Conservation (phyloP, 495 filamentous ascomycete species). For the Tuber umbilicatum region DNA sequence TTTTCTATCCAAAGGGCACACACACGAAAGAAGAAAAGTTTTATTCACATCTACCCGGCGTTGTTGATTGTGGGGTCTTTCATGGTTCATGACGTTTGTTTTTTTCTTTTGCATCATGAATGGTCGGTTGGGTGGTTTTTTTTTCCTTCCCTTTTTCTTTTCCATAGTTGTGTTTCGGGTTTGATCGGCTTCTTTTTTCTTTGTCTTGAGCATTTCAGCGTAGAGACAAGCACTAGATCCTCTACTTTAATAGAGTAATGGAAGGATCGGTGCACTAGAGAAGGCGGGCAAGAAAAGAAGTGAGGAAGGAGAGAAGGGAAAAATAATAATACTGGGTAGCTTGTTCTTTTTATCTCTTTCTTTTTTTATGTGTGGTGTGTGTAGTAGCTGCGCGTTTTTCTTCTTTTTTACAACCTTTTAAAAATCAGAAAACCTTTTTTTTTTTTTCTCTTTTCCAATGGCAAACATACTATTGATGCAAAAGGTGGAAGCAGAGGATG, state of each 20-base stretch:
- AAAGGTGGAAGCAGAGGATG: slow-evolving; percentile 2
- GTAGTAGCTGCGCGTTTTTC: slow-evolving; percentile 17
- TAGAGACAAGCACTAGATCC: slow-evolving; percentile 1
- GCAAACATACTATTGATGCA: neutral
- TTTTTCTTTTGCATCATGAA: slow-evolving; percentile 17
- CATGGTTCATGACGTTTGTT: slow-evolving; percentile 30
- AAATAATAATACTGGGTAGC: slow-evolving; percentile 23
- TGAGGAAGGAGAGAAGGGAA: slow-evolving; percentile 12
- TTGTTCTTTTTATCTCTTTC: slow-evolving; percentile 26
- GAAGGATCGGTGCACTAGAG: neutral
- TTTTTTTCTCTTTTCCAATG: neutral
- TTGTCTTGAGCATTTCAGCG: slow-evolving; percentile 4
- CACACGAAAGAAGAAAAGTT: slow-evolving; percentile 28
- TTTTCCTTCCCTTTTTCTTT: slow-evolving; percentile 10
- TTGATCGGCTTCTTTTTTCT: neutral
- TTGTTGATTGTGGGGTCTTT: slow-evolving; percentile 37
- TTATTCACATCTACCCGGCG: slow-evolving; percentile 38
- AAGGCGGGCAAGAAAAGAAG: neutral
- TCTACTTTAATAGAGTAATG: neutral
- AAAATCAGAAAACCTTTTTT: neutral
- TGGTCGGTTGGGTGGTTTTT: slow-evolving; percentile 17
- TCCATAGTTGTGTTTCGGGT: slow-evolving; percentile 4
- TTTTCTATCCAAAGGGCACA: slow-evolving; percentile 18
- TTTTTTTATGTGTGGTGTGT: slow-evolving; percentile 6
- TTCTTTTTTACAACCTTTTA: neutral